phyloP scores from a whole-genome alignment of 805 yeast genomes.

The Zygosaccharomyces kombuchaensis region DNA sequence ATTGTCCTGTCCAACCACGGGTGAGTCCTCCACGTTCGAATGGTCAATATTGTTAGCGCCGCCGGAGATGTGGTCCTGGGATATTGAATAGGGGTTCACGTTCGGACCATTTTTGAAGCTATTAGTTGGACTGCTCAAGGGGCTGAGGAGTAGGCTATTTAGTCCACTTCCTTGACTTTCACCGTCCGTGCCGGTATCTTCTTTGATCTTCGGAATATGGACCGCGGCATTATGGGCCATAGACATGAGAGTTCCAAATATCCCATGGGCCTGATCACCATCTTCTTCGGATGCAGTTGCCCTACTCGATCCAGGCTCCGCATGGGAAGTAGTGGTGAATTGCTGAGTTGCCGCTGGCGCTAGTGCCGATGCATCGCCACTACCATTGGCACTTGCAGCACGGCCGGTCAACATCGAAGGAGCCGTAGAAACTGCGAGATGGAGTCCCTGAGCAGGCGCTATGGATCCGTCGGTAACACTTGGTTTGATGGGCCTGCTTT shows the following conservation, averaged over 20 bases:
- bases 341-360: background rate
- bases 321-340: background rate
- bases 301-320: background rate
- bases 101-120: background rate
- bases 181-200: constrained; percentile 8
- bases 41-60: background rate
- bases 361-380: background rate
- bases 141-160: constrained; percentile 10
- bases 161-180: constrained; percentile 9
- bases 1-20: constrained; percentile 7
- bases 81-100: background rate
- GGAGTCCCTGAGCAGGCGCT: background rate
- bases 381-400: background rate
- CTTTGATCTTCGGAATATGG: constrained; percentile 22
- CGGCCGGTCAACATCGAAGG: background rate
- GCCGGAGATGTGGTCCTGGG: background rate
- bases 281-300: background rate
- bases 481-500: background rate
- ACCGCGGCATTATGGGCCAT: constrained; percentile 48
- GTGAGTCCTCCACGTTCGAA: background rate
- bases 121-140: constrained; percentile 1
- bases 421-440: background rate
- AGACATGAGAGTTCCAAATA: constrained; percentile 42
- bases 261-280: constrained; percentile 18
- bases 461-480: background rate